Conservation (phyloP, 2,329 filamentous ascomycete species). For the Decorospora gaudefroyi region DNA sequence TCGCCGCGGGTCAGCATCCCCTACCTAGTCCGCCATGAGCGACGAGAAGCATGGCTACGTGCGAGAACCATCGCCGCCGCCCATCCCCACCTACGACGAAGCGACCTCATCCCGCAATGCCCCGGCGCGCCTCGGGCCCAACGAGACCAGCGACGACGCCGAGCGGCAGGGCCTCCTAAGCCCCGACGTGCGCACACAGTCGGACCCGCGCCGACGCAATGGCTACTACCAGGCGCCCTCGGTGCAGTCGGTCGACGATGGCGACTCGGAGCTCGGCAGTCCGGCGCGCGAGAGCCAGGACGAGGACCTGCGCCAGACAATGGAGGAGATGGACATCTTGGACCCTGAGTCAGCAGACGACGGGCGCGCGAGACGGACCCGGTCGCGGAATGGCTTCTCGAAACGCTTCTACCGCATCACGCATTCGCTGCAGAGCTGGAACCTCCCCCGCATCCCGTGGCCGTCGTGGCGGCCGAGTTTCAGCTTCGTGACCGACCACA, state of each 20-base stretch:
- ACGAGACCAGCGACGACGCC: slow-evolving; percentile 69
- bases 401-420: slow-evolving; percentile 62
- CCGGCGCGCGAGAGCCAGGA: slow-evolving; percentile 60
- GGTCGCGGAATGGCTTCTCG: slow-evolving; percentile 52
- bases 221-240: slow-evolving; percentile 74
- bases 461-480: slow-evolving; percentile 31
- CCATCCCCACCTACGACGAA: slow-evolving; percentile 85
- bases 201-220: slow-evolving; percentile 42
- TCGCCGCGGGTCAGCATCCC: slow-evolving; percentile 16
- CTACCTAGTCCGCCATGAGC: slow-evolving; percentile 35
- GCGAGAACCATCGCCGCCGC: slow-evolving; percentile 57
- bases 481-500: slow-evolving; percentile 40
- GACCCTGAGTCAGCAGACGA: slow-evolving; percentile 45
- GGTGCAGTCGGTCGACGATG: slow-evolving; percentile 76
- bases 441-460: slow-evolving; percentile 52
- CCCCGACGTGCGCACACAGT: slow-evolving; percentile 48
- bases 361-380: slow-evolving; percentile 34
- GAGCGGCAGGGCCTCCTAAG: slow-evolving; percentile 78
- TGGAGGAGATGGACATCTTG: slow-evolving; percentile 69
- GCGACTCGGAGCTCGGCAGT: slow-evolving; percentile 54
- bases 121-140: slow-evolving; percentile 58
- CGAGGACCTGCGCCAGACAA: slow-evolving; percentile 70
- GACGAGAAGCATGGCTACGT: slow-evolving; percentile 50
- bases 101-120: slow-evolving; percentile 63
- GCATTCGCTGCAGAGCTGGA: slow-evolving; percentile 61